These are phyloP conservation scores for Paramecium octaurelia DNA, from an alignment of 73 alveolate species.

Conservation along the genomic window DNA sequence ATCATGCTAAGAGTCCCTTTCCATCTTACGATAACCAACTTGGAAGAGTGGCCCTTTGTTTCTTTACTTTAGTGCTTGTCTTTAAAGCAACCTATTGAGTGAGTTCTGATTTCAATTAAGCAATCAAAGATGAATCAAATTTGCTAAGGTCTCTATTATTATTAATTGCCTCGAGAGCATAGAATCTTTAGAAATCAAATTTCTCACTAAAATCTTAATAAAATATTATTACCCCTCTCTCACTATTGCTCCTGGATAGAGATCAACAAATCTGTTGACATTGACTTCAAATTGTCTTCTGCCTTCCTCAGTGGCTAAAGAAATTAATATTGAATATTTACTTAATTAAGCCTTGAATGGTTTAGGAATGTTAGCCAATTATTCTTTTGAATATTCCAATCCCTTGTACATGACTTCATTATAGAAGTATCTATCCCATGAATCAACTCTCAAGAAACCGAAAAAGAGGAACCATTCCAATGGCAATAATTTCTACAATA, in stretches of 20 bases:
- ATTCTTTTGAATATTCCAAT: neutral
- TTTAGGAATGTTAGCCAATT: conserved; percentile 2
- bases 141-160: conserved; percentile 48
- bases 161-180: conserved; percentile 52
- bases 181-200: conserved; percentile 56
- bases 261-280: conserved; percentile 49
- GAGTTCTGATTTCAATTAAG: conserved; percentile 29
- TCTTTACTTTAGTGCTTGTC: conserved; percentile 42
- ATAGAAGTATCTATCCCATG: conserved; percentile 66
- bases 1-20: neutral
- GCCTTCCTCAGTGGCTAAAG: conserved; percentile 53
- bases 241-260: conserved; percentile 44
- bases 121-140: conserved; percentile 42
- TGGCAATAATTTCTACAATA: conserved; percentile 28
- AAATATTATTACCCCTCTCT: conserved; percentile 16
- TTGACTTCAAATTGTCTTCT: conserved; percentile 57
- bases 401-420: conserved; percentile 44
- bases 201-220: neutral
- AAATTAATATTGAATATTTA: neutral
- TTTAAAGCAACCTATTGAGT: neutral
- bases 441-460: conserved; percentile 51
- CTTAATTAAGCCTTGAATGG: conserved; percentile 48
- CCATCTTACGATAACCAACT: conserved; percentile 6
- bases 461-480: conserved; percentile 42
- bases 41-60: conserved; percentile 19